Evolutionary conservation across 2,329 filamentous ascomycete species (phyloP).

Genomic region (Cercospora beticola): DNA sequence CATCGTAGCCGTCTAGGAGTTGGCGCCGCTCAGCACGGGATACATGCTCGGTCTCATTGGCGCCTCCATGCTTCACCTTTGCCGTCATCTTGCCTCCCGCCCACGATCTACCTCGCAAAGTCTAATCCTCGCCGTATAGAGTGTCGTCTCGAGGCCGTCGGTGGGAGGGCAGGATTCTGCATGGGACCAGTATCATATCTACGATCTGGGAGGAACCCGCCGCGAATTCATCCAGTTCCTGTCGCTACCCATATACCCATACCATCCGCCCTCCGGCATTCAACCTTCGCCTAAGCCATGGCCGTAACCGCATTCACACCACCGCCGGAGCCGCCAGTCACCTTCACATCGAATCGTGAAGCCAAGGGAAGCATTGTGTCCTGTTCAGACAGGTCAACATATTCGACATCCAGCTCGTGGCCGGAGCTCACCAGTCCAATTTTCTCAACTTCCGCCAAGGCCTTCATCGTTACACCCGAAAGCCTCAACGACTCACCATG

Average conservation of each 20-base stretch:
- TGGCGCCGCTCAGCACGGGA: neutral
- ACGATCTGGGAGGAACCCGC: neutral
- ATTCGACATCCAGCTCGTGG: conserved; percentile 20
- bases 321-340: neutral
- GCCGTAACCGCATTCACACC: conserved; percentile 8
- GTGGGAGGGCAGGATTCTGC: neutral
- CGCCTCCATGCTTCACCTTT: neutral
- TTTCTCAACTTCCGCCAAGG: conserved; percentile 1
- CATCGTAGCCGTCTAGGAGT: conserved; percentile 5
- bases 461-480: conserved; percentile 17
- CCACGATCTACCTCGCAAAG: neutral
- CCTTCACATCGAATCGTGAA: neutral
- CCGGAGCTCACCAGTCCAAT: conserved; percentile 17
- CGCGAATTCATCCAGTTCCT: conserved; percentile 3
- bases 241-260: conserved; percentile 12
- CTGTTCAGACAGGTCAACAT: conserved; percentile 12
- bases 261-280: conserved; percentile 7
- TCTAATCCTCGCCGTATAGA: conserved; percentile 2
- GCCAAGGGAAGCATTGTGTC: conserved; percentile 14
- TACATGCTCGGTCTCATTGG: conserved; percentile 1
- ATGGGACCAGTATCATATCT: neutral
- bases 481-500: conserved; percentile 23
- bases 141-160: neutral
- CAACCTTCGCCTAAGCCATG: conserved; percentile 17
- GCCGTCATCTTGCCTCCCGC: conserved; percentile 4